These are phyloP conservation scores for Fusarium sarcochroum DNA, from an alignment of 2,329 filamentous ascomycete species.

Conservation along the genomic window DNA sequence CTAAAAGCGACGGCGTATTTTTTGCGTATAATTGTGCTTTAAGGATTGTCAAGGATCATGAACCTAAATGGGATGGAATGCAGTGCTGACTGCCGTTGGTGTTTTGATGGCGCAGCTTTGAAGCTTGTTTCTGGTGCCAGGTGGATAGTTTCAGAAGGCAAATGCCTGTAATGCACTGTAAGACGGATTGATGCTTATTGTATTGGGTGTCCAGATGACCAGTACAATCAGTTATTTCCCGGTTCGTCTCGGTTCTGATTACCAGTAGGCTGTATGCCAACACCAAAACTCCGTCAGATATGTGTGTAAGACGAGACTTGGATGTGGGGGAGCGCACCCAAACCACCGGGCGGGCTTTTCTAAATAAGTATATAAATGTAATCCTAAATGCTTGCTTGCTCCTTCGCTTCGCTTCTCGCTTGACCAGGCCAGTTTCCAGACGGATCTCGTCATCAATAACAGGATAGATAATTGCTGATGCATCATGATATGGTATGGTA, in stretches of 20 bases:
- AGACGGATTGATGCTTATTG: conserved; percentile 33
- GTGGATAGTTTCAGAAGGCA: conserved; percentile 7
- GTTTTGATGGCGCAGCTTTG: conserved; percentile 1
- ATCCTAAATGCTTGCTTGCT: neutral
- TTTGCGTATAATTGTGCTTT: conserved; percentile 18
- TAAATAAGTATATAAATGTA: conserved; percentile 2
- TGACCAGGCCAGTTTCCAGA: neutral
- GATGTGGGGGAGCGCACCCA: conserved; percentile 11
- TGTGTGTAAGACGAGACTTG: conserved; percentile 30
- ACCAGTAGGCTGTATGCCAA: conserved; percentile 4
- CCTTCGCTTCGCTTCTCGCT: neutral
- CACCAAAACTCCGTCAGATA: conserved; percentile 15
- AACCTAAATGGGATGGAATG: conserved; percentile 14
- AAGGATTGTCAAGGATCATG: conserved; percentile 2
- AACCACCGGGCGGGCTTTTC: conserved; percentile 5
- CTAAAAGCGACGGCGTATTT: conserved; percentile 6
- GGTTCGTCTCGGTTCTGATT: conserved; percentile 17
- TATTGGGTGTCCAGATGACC: conserved; percentile 17
- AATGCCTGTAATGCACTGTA: conserved; percentile 21
- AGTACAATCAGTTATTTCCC: too few species aligned
- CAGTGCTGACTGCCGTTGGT: conserved; percentile 26
- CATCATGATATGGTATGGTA: conserved; percentile 14
- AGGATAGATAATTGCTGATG: conserved; percentile 10
- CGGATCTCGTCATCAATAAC: conserved; percentile 24
- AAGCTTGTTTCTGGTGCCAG: conserved; percentile 20